Base-by-base conservation (phyloP, 495 filamentous ascomycete species). In the Oleoguttula mirabilis region DNA sequence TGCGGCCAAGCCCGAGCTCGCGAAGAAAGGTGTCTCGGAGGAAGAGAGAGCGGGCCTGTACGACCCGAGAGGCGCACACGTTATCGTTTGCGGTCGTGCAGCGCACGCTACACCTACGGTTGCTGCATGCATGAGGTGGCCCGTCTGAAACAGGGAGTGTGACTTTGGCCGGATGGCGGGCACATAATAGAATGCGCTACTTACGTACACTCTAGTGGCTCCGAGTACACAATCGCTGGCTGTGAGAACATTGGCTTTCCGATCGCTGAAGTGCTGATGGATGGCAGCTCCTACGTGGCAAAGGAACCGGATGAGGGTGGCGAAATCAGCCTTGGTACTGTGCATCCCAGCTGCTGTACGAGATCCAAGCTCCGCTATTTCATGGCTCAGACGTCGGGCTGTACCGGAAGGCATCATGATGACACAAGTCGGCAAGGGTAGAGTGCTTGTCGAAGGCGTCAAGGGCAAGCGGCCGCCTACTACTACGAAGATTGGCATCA, bases 121-220 rank as follows among this genome's bases (percentile, higher is more conserved):
- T 17, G 39, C 28, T 43, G 67, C 69, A 2, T 63, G 59, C 12
- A 36, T 36, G 36, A 74, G 55, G 54, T 70, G 62, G 51, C 66
- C 72, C 47, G 56, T 55, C 35, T 70, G 69, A 66, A 46, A 55
- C 3, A 15, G 28, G 14, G 51, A 61, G 5, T 56, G 58, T 28
- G 53, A 68, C 14, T 59, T 67, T 7, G 63, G 72, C 41, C 60
- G 68, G 39, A 44, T 76, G 6, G 72, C 68, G 71, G 70, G 2
- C 70, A 75, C 55, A 55, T 75, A 6, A 71, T 75, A 36, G 73
- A 75, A 45, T 76, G 72, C 49, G 66, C 63, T 14, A 62, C 63
- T 19, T 77, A 75, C 41, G 71, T 72, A 21, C 70, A 76, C 47
- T 77, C 64, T 46, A 62, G 69, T 6, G 72, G 70, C 2, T 75